A percentile compares a stretch with the other conserved stretches of the same genome.
Conservation (phyloP, 345 rosid species). For the Excoecaria cochinchinensis region DNA sequence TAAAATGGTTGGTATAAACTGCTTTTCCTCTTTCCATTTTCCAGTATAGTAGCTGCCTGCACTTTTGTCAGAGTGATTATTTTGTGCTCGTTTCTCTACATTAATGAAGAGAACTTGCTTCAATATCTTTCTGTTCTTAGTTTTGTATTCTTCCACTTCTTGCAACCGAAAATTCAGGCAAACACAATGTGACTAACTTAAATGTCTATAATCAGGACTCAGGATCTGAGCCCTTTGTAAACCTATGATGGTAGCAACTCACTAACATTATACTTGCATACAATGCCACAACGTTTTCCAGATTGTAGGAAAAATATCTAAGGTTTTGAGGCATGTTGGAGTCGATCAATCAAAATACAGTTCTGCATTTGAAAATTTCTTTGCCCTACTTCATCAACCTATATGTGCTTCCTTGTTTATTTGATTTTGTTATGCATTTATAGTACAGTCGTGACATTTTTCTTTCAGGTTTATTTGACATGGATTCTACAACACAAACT, state of each 20-base stretch:
- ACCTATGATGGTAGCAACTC: too few species aligned
- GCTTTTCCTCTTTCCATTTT: not conserved
- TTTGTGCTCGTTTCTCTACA: not conserved
- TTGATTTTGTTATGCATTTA: not conserved
- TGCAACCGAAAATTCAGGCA: not conserved
- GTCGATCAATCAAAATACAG: not conserved
- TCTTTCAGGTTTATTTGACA: conserved; percentile 40
- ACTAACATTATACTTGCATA: not conserved
- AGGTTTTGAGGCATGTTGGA: not conserved
- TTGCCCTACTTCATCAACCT: not conserved
- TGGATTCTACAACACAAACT: conserved; percentile 48
- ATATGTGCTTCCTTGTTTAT: not conserved
- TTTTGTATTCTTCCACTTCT: not conserved
- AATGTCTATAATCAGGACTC: not conserved
- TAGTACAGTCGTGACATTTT: conserved; percentile 4
- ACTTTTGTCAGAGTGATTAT: not conserved
- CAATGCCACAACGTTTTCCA: not conserved
- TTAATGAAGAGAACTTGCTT: not conserved
- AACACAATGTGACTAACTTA: not conserved
- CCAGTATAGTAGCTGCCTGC: not conserved
- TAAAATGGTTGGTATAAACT: not conserved
- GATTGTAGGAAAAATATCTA: not conserved
- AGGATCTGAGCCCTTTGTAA: too few species aligned
- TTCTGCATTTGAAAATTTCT: not conserved
- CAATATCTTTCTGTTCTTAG: not conserved